A percentile compares a stretch with the other conserved stretches of the same genome.
Evolutionary conservation across 1,139 yeast genomes (phyloP).

Genomic region (Suhomyces terraborum): DNA sequence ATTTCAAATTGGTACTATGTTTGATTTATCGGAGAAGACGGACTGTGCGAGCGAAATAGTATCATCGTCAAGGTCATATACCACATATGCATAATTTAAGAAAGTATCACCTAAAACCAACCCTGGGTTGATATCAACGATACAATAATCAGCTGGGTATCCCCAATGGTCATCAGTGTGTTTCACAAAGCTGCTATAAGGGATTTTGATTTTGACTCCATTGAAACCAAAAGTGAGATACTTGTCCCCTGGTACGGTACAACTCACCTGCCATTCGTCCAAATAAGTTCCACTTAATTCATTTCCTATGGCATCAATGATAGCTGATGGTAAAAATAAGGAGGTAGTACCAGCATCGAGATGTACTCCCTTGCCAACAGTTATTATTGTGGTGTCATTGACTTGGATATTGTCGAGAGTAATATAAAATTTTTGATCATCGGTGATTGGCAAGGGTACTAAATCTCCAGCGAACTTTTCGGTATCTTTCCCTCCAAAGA

Average conservation of each 20-base stretch:
- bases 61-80: conserved; percentile 24
- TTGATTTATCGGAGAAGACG: conserved; percentile 15
- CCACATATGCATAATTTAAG: conserved; percentile 26
- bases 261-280: conserved; percentile 14
- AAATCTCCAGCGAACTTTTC: conserved; percentile 24
- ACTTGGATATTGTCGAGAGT: conserved; percentile 13
- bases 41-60: conserved; percentile 25
- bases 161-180: conserved; percentile 3
- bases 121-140: not conserved
- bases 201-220: conserved; percentile 21
- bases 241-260: conserved; percentile 11
- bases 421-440: conserved; percentile 10
- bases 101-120: conserved; percentile 21
- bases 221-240: conserved; percentile 18
- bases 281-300: conserved; percentile 16
- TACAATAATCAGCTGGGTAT: conserved; percentile 12
- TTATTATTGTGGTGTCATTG: not conserved
- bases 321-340: not conserved
- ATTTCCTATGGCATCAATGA: not conserved
- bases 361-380: not conserved
- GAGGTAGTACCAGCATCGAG: conserved; percentile 10
- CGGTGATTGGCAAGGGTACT: conserved; percentile 12
- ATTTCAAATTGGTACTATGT: conserved; percentile 10
- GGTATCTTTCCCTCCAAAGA: conserved; percentile 28
- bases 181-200: conserved; percentile 9